phyloP scores from a whole-genome alignment of 345 rosid species.

The Eucalyptus guilfoylei region DNA sequence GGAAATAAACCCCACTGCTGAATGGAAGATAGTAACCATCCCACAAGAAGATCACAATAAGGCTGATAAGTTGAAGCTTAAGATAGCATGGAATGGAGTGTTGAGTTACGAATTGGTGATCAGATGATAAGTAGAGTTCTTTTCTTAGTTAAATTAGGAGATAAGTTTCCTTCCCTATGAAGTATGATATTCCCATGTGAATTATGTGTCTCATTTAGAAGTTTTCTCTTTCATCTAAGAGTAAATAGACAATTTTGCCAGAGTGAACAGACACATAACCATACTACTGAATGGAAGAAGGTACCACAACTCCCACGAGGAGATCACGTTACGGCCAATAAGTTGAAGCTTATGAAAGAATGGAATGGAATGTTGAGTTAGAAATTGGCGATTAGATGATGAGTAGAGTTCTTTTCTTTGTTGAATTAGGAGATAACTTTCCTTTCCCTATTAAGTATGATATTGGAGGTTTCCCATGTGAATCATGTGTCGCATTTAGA shows the following conservation, averaged over 20 bases:
- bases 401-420: not conserved
- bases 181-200: not conserved
- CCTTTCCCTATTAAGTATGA: not conserved
- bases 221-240: not conserved
- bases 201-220: not conserved
- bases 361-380: not conserved
- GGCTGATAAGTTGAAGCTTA: not conserved
- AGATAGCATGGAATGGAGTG: not conserved
- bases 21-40: not conserved
- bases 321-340: not conserved
- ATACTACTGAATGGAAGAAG: not conserved
- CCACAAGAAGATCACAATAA: not conserved
- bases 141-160: not conserved
- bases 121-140: not conserved
- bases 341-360: not conserved
- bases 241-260: not conserved
- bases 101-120: not conserved
- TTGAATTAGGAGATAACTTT: not conserved
- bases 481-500: not conserved
- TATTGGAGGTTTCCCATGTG: not conserved
- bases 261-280: not conserved
- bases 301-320: not conserved
- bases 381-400: not conserved
- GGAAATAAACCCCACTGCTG: not conserved
- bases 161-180: not conserved